Percentiles rank a stretch among this genome's conserved stretches.
phyloP scores from a whole-genome alignment of 2,329 filamentous ascomycete genomes.

The Botryotinia globosa region DNA sequence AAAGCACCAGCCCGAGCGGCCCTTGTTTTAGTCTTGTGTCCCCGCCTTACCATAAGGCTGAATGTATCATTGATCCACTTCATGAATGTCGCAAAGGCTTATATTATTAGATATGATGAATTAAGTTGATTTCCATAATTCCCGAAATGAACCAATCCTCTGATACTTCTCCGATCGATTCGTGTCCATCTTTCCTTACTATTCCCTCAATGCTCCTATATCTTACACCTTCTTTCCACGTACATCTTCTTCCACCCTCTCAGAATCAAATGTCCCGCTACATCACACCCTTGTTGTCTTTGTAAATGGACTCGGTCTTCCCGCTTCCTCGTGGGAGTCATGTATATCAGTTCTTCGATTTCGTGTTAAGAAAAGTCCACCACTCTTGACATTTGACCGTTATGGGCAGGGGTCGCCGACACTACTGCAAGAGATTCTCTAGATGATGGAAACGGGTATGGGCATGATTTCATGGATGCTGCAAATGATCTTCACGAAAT shows the following conservation, averaged over 20 bases:
- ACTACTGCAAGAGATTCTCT: constrained; percentile 32
- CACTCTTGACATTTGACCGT: constrained; percentile 39
- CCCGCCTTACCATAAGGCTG: constrained; percentile 6
- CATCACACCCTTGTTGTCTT: constrained; percentile 33
- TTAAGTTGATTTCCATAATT: background rate
- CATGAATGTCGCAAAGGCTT: background rate
- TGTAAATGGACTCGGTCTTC: constrained; percentile 37
- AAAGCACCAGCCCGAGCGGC: background rate
- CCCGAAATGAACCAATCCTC: background rate
- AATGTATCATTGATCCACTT: constrained; percentile 2
- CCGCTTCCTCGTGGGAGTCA: constrained; percentile 34
- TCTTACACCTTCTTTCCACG: constrained; percentile 34
- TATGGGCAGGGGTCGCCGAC: constrained; percentile 34
- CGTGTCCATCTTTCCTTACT: constrained; percentile 22
- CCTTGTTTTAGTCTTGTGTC: background rate
- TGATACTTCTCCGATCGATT: background rate
- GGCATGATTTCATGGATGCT: constrained; percentile 35
- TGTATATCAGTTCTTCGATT: constrained; percentile 33
- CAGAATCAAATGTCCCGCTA: constrained; percentile 14
- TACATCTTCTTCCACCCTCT: constrained; percentile 23
- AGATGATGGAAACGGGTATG: constrained; percentile 33
- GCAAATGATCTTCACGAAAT: constrained; percentile 37
- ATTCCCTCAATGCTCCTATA: constrained; percentile 36
- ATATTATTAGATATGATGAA: background rate
- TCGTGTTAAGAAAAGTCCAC: constrained; percentile 28